Percentiles rank a stretch among this genome's conserved stretches.
These are phyloP conservation scores for Alternaria longipes DNA, from an alignment of 2,329 filamentous ascomycete species.

Conservation along the genomic window DNA sequence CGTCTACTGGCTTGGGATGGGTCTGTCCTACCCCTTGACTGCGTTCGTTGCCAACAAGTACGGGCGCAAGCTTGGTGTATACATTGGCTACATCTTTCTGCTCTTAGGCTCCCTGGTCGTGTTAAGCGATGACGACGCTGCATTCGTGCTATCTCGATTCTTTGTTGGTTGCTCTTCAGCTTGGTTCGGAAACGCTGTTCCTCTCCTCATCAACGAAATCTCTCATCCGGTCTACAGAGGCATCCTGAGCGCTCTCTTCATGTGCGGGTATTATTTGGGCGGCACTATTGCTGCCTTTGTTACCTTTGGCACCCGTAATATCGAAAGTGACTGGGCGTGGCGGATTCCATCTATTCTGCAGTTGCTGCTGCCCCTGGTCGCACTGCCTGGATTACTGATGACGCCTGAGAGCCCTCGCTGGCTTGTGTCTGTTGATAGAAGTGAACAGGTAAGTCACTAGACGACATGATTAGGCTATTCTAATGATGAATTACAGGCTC, in stretches of 20 bases:
- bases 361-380: background rate
- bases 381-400: background rate
- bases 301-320: background rate
- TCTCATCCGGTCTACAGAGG: background rate
- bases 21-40: background rate
- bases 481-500: no score
- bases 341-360: background rate
- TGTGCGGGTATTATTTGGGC: background rate
- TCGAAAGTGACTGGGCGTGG: background rate
- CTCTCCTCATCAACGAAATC: background rate
- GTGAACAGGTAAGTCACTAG: background rate
- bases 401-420: background rate
- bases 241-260: background rate
- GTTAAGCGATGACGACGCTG: no score
- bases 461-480: fast-evolving
- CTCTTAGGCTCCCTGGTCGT: no score
- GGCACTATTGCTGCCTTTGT: background rate
- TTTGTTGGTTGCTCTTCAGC: background rate
- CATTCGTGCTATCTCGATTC: background rate
- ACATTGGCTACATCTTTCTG: background rate
- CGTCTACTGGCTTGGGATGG: background rate
- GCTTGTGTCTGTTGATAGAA: background rate
- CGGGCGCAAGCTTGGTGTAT: background rate
- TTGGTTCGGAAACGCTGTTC: background rate
- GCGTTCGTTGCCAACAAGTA: background rate